These are phyloP conservation scores for Ceriops tagal DNA, from an alignment of 345 rosid species.

Conservation along the genomic window DNA sequence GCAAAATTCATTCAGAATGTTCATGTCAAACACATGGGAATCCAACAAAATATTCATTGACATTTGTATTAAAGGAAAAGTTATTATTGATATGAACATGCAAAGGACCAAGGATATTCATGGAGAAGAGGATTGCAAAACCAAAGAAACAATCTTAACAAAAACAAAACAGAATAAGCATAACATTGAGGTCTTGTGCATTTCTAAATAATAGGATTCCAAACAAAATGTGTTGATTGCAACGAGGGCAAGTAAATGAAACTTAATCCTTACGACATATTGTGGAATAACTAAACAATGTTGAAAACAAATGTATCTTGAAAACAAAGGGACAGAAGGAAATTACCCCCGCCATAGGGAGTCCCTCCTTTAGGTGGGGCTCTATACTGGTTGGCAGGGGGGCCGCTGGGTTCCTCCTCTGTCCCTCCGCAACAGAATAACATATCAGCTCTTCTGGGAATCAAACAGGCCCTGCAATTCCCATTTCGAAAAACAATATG, in stretches of 20 bases:
- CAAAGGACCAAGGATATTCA: too few relatives aligned
- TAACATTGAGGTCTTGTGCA: not conserved
- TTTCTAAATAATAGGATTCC: not conserved
- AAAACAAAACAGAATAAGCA: not conserved
- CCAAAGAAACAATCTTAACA: not conserved
- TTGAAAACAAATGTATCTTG: not conserved
- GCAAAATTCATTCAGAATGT: too few relatives aligned
- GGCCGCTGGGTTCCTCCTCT: constrained; percentile 78
- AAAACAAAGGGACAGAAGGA: not conserved
- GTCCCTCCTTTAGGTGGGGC: constrained; percentile 70
- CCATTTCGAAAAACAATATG: not conserved
- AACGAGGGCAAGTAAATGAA: too few relatives aligned
- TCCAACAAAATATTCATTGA: too few relatives aligned
- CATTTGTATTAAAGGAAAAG: too few relatives aligned
- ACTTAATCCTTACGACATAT: not conserved
- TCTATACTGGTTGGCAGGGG: constrained; percentile 51
- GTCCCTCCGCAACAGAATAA: constrained; percentile 77
- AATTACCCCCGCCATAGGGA: constrained; percentile 40
- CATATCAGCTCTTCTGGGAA: constrained; percentile 31
- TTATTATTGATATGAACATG: too few relatives aligned
- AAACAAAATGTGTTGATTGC: not conserved
- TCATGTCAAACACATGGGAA: too few relatives aligned
- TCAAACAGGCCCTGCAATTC: constrained; percentile 6
- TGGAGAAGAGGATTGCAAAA: too few relatives aligned
- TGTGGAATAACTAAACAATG: not conserved